Evolutionary conservation across 129 eudicot genomes (phyloP).

Genomic region (sunflower (Helianthus annuus)): DNA sequence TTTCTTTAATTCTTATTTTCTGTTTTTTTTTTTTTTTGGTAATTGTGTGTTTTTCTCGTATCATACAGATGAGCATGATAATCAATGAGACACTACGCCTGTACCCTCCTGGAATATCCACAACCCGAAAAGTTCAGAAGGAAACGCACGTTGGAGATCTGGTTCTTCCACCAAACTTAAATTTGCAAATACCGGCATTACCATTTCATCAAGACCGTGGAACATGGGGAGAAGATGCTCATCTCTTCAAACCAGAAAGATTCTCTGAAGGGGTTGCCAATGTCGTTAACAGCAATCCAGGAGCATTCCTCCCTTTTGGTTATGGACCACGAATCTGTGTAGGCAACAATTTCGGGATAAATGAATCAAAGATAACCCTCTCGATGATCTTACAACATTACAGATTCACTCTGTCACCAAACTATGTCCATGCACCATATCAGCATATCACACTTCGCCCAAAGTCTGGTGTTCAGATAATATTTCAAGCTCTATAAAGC

Average conservation of each 20-base stretch:
- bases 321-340: slow-evolving; percentile 65
- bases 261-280: slow-evolving; percentile 59
- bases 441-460: slow-evolving; percentile 49
- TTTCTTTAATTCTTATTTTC: background rate
- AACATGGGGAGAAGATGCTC: slow-evolving; percentile 73
- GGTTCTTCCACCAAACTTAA: slow-evolving; percentile 42
- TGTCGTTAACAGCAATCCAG: slow-evolving; percentile 52
- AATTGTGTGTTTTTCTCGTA: background rate
- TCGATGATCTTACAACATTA: slow-evolving; percentile 58
- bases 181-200: slow-evolving; percentile 43
- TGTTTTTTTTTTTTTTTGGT: background rate
- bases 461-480: slow-evolving; percentile 48
- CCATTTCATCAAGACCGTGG: slow-evolving; percentile 61
- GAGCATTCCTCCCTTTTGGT: slow-evolving; percentile 59
- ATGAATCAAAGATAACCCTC: slow-evolving; percentile 53
- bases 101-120: slow-evolving; percentile 49
- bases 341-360: slow-evolving; percentile 48
- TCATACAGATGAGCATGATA: slow-evolving; percentile 63
- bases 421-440: slow-evolving; percentile 52
- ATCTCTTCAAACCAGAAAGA: slow-evolving; percentile 64
- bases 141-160: slow-evolving; percentile 42
- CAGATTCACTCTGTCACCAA: slow-evolving; percentile 46
- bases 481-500: slow-evolving; percentile 30
- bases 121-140: slow-evolving; percentile 35
- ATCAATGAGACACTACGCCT: slow-evolving; percentile 62